Percentiles rank a stretch among this genome's conserved stretches.
Conservation (phyloP, 352 stramenopile species). For the Aphanomyces invadans region DNA sequence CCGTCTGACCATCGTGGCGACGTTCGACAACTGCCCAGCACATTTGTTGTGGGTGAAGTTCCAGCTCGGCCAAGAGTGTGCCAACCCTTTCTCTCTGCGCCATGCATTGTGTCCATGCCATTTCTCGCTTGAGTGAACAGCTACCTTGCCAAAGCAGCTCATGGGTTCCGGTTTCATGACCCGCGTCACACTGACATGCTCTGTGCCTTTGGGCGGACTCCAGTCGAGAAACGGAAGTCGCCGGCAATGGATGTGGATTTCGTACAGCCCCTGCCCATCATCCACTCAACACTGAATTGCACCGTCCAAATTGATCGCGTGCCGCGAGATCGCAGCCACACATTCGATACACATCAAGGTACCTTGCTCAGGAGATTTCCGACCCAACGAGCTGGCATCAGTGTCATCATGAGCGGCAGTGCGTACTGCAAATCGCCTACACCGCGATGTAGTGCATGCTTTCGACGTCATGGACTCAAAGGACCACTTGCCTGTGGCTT, state of each 20-base stretch:
- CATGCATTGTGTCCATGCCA: not conserved
- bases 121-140: not conserved
- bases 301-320: too few relatives aligned
- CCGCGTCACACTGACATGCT: constrained; percentile 31
- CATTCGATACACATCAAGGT: too few relatives aligned
- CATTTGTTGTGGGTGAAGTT: not conserved
- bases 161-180: constrained; percentile 46
- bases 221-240: constrained; percentile 24
- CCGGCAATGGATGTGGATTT: constrained; percentile 79
- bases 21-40: constrained; percentile 17
- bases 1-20: not conserved
- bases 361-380: constrained; percentile 80
- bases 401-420: constrained; percentile 87
- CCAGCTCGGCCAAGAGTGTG: not conserved
- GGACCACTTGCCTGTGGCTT: constrained; percentile 71
- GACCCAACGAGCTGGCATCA: constrained; percentile 84
- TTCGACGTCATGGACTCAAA: not conserved
- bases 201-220: constrained; percentile 12
- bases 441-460: too few relatives aligned
- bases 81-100: constrained; percentile 12
- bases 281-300: not conserved
- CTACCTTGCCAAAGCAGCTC: constrained; percentile 9
- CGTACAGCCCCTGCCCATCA: constrained; percentile 79
- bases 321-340: too few relatives aligned
- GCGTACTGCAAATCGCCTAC: constrained; percentile 45